Evolutionary conservation across 2,329 filamentous ascomycete species (phyloP).

Genomic region (Venturia asperata): DNA sequence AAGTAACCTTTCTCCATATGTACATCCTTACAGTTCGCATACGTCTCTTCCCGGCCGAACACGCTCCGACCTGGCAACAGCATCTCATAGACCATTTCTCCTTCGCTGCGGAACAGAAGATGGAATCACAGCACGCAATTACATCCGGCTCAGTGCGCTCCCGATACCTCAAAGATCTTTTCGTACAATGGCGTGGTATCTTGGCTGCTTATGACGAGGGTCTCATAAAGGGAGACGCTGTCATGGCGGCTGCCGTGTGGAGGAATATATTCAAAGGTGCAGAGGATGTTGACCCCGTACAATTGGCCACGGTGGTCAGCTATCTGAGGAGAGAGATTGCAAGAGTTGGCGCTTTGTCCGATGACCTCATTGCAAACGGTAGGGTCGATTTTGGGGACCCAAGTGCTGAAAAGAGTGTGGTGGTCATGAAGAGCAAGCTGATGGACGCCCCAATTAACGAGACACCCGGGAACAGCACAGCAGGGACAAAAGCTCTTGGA

Average conservation of each 20-base stretch:
- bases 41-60: slow-evolving; percentile 64
- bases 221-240: slow-evolving; percentile 65
- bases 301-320: slow-evolving; percentile 54
- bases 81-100: slow-evolving; percentile 95
- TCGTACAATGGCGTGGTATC: slow-evolving; percentile 84
- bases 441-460: slow-evolving; percentile 9
- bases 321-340: slow-evolving; percentile 55
- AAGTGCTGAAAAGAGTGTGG: slow-evolving; percentile 33
- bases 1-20: slow-evolving; percentile 94
- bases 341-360: slow-evolving; percentile 46
- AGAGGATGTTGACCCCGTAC: slow-evolving; percentile 54
- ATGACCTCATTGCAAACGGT: slow-evolving; percentile 45
- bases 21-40: slow-evolving; percentile 81
- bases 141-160: slow-evolving; percentile 49
- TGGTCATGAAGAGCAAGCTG: slow-evolving; percentile 23
- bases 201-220: slow-evolving; percentile 81
- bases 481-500: not conserved
- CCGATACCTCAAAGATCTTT: slow-evolving; percentile 73
- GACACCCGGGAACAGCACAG: not conserved
- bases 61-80: slow-evolving; percentile 72
- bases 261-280: slow-evolving; percentile 80
- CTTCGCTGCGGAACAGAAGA: slow-evolving; percentile 76
- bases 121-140: slow-evolving; percentile 71
- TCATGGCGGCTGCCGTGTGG: slow-evolving; percentile 80
- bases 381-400: slow-evolving; percentile 46